Evolutionary conservation across 495 filamentous ascomycete genomes (phyloP).

Genomic region (Penicillium steckii): DNA sequence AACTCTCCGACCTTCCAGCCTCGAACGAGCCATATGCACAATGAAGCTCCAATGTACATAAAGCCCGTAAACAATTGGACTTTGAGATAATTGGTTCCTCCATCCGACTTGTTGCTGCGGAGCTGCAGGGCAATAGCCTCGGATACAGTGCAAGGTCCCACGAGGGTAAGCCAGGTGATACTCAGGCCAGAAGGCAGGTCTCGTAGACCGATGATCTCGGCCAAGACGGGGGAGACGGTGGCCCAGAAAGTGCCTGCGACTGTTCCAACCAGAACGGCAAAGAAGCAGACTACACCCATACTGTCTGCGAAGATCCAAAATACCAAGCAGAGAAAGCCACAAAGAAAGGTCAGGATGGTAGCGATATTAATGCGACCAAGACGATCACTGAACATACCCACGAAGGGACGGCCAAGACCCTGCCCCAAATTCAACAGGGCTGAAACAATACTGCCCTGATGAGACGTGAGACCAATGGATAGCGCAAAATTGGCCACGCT

Average conservation of each 20-base stretch:
- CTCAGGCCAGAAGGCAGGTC: constrained; percentile 70
- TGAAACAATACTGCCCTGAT: constrained; percentile 67
- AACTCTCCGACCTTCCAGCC: constrained; percentile 61
- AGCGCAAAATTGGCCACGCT: constrained; percentile 71
- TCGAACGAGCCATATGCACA: constrained; percentile 46
- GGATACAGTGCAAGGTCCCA: constrained; percentile 70
- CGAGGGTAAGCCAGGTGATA: constrained; percentile 73
- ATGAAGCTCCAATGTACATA: constrained; percentile 60
- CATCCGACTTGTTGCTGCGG: constrained; percentile 37
- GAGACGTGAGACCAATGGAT: constrained; percentile 61
- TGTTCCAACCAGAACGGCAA: constrained; percentile 65
- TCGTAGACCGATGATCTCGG: constrained; percentile 73
- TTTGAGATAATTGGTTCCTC: constrained; percentile 50
- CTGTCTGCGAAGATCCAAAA: constrained; percentile 72
- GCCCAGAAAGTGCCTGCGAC: constrained; percentile 77
- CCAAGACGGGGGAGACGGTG: constrained; percentile 65
- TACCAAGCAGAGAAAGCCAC: constrained; percentile 64
- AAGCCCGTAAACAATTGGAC: constrained; percentile 68
- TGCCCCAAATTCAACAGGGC: constrained; percentile 74
- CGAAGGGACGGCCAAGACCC: constrained; percentile 65
- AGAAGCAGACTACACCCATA: constrained; percentile 68
- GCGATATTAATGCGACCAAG: constrained; percentile 75
- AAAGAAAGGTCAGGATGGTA: constrained; percentile 59
- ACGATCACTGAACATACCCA: constrained; percentile 71
- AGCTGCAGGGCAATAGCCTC: constrained; percentile 76